A percentile compares a stretch with the other conserved stretches of the same genome.
Evolutionary conservation across 176 grass and related monocot genomes (phyloP).

Genomic region (Melocanna baccifera): DNA sequence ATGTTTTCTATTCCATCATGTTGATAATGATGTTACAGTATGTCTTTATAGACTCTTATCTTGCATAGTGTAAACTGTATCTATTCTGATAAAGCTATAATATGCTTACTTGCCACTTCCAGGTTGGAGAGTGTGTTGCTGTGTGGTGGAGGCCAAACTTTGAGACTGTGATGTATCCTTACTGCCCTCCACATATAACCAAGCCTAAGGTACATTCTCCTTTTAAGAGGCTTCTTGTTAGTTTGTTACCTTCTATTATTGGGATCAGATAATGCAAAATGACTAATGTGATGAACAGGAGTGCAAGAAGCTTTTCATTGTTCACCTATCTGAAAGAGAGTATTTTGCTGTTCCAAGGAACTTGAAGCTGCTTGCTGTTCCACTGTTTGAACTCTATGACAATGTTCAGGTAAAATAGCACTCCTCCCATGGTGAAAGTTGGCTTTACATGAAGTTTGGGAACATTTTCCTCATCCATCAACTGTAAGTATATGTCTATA

Average conservation of each 20-base stretch:
- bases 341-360: conserved; percentile 99
- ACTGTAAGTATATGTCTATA: not conserved
- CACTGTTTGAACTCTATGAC: conserved; percentile 95
- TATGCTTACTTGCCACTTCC: conserved; percentile 9
- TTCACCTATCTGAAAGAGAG: conserved; percentile 94
- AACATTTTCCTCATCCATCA: not conserved
- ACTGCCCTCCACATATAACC: conserved; percentile 97
- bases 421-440: not conserved
- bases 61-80: not conserved
- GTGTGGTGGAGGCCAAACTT: conserved; percentile 99
- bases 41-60: not conserved
- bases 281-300: conserved; percentile 51
- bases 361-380: conserved; percentile 98
- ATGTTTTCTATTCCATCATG: not conserved
- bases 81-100: not conserved
- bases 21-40: not conserved
- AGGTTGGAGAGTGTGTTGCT: conserved; percentile 98
- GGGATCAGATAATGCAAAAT: not conserved
- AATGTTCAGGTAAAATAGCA: conserved; percentile 76
- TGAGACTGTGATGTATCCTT: conserved; percentile 98
- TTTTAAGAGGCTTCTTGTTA: not conserved
- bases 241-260: not conserved
- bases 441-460: not conserved
- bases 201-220: conserved; percentile 83
- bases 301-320: conserved; percentile 98